phyloP scores from a whole-genome alignment of 2,329 filamentous ascomycete species.

The Penicillium sp. region DNA sequence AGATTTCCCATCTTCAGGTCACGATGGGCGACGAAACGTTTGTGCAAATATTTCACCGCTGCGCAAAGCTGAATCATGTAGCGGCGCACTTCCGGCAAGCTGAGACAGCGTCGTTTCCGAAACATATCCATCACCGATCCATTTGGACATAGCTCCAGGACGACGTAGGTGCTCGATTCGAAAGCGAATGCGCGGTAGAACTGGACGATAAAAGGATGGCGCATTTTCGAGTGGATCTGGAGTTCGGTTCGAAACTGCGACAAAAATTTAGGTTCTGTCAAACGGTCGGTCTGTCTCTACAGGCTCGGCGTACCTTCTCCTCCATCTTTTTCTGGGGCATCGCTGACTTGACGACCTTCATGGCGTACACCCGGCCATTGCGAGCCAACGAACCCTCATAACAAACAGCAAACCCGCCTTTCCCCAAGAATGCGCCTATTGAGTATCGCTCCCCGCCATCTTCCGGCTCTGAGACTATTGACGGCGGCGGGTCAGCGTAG shows the following conservation, averaged over 20 bases:
- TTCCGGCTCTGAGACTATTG: conserved; percentile 44
- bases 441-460: conserved; percentile 44
- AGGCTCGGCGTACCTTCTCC: conserved; percentile 41
- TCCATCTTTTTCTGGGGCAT: conserved; percentile 52
- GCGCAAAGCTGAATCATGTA: conserved; percentile 94
- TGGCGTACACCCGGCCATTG: conserved; percentile 46
- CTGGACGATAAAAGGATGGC: conserved; percentile 90
- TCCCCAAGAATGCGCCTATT: conserved; percentile 47
- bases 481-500: conserved; percentile 46
- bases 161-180: conserved; percentile 83
- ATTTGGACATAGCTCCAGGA: conserved; percentile 91
- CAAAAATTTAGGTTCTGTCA: conserved; percentile 4
- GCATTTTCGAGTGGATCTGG: conserved; percentile 97
- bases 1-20: conserved; percentile 98
- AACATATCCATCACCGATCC: conserved; percentile 98
- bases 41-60: conserved; percentile 97
- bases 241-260: conserved; percentile 72
- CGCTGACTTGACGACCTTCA: conserved; percentile 51
- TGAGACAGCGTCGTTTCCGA: conserved; percentile 83
- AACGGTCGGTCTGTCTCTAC: background rate
- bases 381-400: conserved; percentile 46
- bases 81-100: conserved; percentile 88
- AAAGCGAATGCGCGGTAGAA: conserved; percentile 94
- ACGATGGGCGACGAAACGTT: conserved; percentile 90
- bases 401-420: conserved; percentile 51